Base-by-base conservation (phyloP, 2,329 filamentous ascomycete species). In the Aspergillus proliferans region DNA sequence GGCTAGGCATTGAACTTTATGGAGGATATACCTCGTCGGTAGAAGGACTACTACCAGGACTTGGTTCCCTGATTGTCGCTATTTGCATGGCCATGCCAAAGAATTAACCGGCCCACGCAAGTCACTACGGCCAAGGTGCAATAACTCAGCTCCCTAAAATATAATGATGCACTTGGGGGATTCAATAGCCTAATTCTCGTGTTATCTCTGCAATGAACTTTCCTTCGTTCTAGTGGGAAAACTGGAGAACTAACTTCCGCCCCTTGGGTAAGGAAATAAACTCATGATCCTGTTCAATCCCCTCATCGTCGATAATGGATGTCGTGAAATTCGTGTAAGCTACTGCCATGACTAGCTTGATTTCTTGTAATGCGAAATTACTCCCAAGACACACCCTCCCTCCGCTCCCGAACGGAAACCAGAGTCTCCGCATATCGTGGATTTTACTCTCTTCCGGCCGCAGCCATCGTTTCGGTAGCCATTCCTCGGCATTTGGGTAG, bases 311-410 rank as follows among this genome's bases (percentile, higher is more conserved):
- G 2, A 84, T 72, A 46, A 84, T 70, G 4, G 70, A 58, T 0
- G 77, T 84, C 1, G 66, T 74, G 56, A 79, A 85, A 51, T 82
- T 84, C 1, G 81, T 77, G 64, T 88, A 89, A 3, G 89, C 77
- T 4, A 79, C 77, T 0, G 83, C 83, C 38, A 85, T 68, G 14
- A 85, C 78, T 34, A 83, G 74, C 65, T 88, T 88, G 69, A 88
- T 85, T 55, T 85, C 84, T 52, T 66, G 63, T 26, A 68, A 41
- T 4, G 66, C 67, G 49, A 69, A 68, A 52, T 69, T 60, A 49
- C 58, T 70, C n/a, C 67, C 67, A 24, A 70, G 39, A 47, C 67
- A 70, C 67, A 70, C 67, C 21, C 67, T 57, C 9, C 65, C 66
- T 3, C 67, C 67, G 28, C 64, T 69, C 5, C 65, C 64, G 51